Percentiles rank a stretch among this genome's conserved stretches.
Conservation (phyloP, 176 grass and related monocot genomes). For the Alloteropsis semialata region DNA sequence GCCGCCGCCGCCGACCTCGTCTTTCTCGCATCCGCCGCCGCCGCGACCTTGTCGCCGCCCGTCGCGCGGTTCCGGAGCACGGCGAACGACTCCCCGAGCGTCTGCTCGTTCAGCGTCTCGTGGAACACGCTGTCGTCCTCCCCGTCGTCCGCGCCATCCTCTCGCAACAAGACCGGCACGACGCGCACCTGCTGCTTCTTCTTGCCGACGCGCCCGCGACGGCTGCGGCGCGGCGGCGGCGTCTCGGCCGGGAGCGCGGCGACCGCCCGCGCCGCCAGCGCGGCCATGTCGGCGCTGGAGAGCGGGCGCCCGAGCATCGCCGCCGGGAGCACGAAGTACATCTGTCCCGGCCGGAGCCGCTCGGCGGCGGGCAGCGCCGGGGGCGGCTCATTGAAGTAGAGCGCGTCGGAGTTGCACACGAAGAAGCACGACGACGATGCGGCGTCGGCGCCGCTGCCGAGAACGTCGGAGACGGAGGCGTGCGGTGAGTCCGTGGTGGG, state of each 20-base stretch:
- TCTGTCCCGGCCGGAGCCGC: conserved; percentile 23
- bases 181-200: background rate
- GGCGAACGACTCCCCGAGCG: background rate
- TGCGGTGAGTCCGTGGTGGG: background rate
- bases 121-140: background rate
- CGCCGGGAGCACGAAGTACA: conserved; percentile 57
- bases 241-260: conserved; percentile 25
- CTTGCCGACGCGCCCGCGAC: background rate
- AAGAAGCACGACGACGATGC: conserved; percentile 4
- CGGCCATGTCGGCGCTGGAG: conserved; percentile 32
- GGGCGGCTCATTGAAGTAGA: conserved; percentile 37
- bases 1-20: background rate
- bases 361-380: background rate
- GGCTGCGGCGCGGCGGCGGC: background rate
- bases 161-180: background rate
- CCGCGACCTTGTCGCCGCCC: background rate
- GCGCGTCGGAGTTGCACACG: conserved; percentile 40
- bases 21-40: background rate
- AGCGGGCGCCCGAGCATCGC: conserved; percentile 22
- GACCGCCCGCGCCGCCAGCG: conserved; percentile 40
- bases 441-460: background rate
- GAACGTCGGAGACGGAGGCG: conserved; percentile 15
- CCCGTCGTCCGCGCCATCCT: background rate
- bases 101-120: background rate
- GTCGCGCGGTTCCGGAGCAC: background rate